Conservation (phyloP, 148 eudicot genomes). For the Camellia sinensis region DNA sequence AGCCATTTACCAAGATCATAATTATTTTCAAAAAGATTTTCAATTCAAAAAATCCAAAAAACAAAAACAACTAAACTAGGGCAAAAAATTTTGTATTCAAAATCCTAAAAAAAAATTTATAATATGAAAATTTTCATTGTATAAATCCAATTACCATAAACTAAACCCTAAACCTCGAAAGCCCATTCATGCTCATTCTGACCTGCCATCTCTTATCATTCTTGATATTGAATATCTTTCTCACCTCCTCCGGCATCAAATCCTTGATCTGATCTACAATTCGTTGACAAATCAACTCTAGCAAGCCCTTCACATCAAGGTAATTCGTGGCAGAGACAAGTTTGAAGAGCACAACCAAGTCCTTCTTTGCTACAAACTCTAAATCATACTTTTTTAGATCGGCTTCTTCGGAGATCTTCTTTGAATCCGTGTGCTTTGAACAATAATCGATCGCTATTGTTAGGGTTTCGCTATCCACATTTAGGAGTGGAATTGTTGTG, state of each 20-base stretch:
- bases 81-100: too few species aligned
- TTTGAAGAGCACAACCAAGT: too few species aligned
- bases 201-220: not conserved
- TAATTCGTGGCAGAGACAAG: not conserved
- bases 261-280: not conserved
- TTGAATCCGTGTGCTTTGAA: not conserved
- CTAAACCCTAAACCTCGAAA: not conserved
- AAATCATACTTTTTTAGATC: not conserved
- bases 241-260: not conserved
- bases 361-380: not conserved
- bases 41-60: too few species aligned
- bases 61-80: too few species aligned
- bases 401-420: too few species aligned
- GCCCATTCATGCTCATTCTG: not conserved
- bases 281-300: not conserved
- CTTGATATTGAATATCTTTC: not conserved
- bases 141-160: too few species aligned
- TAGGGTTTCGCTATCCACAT: not conserved
- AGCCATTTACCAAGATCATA: too few species aligned
- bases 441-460: not conserved
- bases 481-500: not conserved
- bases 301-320: not conserved
- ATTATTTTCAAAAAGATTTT: too few species aligned
- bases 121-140: too few species aligned
- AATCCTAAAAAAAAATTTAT: too few species aligned